These are phyloP conservation scores for Amoebophrya sp. DNA, from an alignment of 169 alveolate genomes.

Conservation along the genomic window DNA sequence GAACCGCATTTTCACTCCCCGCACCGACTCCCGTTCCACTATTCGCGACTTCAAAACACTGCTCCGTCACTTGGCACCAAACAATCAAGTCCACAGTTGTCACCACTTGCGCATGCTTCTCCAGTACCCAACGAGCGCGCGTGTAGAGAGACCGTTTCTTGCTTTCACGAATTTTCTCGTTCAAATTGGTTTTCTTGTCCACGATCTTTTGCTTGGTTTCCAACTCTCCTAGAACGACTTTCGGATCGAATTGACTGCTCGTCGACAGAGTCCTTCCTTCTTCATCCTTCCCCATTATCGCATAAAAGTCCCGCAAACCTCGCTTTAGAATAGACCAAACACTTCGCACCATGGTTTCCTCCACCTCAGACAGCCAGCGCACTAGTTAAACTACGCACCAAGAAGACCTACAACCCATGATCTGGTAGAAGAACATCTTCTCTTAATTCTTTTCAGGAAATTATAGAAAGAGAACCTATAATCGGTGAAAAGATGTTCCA, in stretches of 20 bases:
- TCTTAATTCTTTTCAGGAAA: too few relatives aligned
- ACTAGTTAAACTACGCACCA: too few relatives aligned
- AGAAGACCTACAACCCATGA: too few relatives aligned
- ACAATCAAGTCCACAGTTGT: slow-evolving; percentile 58
- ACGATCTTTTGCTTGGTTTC: not conserved
- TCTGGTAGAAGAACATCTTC: too few relatives aligned
- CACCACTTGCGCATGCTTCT: slow-evolving; percentile 63
- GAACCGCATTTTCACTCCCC: too few relatives aligned
- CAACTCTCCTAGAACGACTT: not conserved
- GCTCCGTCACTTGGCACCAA: slow-evolving; percentile 67
- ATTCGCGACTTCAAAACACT: too few relatives aligned
- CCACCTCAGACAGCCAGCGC: slow-evolving; percentile 79
- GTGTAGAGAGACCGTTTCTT: slow-evolving; percentile 31
- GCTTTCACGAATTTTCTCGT: not conserved
- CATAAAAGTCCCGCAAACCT: slow-evolving; percentile 61
- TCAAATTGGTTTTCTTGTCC: not conserved
- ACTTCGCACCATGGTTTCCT: slow-evolving; percentile 66
- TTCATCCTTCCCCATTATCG: slow-evolving; percentile 67
- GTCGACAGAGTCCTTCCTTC: slow-evolving; percentile 42
- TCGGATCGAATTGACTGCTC: not conserved
- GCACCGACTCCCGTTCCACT: too few relatives aligned
- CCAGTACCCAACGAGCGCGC: slow-evolving; percentile 68
- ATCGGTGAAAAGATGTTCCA: too few relatives aligned
- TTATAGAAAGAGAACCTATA: too few relatives aligned
- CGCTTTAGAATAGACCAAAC: slow-evolving; percentile 61